Base-by-base conservation (phyloP, 1,284 basidiomycete species). In the Puccinia hordei region DNA sequence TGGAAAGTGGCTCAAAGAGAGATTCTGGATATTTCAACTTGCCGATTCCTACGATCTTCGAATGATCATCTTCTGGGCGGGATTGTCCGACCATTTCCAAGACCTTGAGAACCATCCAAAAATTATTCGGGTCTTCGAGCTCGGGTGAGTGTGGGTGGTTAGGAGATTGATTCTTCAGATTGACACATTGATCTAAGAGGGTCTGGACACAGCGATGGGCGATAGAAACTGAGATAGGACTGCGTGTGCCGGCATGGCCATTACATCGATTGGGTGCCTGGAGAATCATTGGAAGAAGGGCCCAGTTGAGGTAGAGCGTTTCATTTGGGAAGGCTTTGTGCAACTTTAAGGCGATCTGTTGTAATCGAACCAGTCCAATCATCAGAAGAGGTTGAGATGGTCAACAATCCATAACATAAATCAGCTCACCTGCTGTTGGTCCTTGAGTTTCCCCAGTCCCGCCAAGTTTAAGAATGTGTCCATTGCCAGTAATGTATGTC, bases 291-390 rank as follows among this genome's bases (percentile, higher is more conserved):
- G 77, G 22, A 10, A 79, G 66, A 13, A 79, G 41, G 27, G 68
- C 46, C 68, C 77, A 79, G 49, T 71, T 33, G 15, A 79, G 63
- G 51, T 55, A 79, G 17, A 53, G 44, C 19, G 66, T 27, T 46
- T 79, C 68, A 44, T 79, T 30, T 33, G 77, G 77, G 55, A 63
- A 79, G 35, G 77, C n/a, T 27, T 79, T 71, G 77, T 72, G 68
- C 30, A 79, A 27, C 46, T 79, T 79, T 24, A 79, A 41, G 17
- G 66, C 77, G 8, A 79, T 46, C 77, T 79, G 51, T 13, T 51
- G 4, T 69, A 15, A 49, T 72, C 30, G 4, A 38, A 55, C n/a
- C 41, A 71, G 46, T 49, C 46, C 15, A n/a, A 17, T 17, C 13
- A 27, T 51, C 68, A 71, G 46, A 35, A 19, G 30, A 10, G 12